Evolutionary conservation across 768 basidiomycete genomes (phyloP).

Genomic region (Crassisporium funariophilum): DNA sequence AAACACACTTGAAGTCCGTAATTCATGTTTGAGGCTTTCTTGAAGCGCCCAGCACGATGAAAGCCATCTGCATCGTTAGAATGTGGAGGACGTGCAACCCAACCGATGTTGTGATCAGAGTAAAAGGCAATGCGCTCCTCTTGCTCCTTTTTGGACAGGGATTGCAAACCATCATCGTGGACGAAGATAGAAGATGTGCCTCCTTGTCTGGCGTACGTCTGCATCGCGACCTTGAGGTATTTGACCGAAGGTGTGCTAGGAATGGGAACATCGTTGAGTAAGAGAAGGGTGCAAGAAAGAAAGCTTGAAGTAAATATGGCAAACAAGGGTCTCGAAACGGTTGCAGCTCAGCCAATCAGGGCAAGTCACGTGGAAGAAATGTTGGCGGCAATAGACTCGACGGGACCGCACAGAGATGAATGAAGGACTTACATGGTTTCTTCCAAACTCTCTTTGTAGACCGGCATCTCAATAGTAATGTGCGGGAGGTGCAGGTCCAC

Average conservation of each 20-base stretch:
- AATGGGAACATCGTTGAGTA: slow-evolving; percentile 6
- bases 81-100: slow-evolving; percentile 81
- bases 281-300: slow-evolving; percentile 13
- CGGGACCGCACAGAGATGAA: slow-evolving; percentile 2
- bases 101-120: slow-evolving; percentile 75
- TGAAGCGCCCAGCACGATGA: slow-evolving; percentile 85
- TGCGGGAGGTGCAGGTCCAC: slow-evolving; percentile 71
- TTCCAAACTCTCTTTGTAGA: slow-evolving; percentile 85
- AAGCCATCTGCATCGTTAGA: slow-evolving; percentile 62
- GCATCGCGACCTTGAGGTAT: slow-evolving; percentile 84
- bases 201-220: slow-evolving; percentile 90
- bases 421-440: slow-evolving; percentile 69
- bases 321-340: slow-evolving; percentile 3
- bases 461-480: slow-evolving; percentile 81
- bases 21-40: slow-evolving; percentile 92
- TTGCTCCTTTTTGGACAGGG: slow-evolving; percentile 61
- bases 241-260: slow-evolving; percentile 71
- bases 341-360: too few relatives aligned
- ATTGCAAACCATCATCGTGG: slow-evolving; percentile 83
- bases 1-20: slow-evolving; percentile 54
- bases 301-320: neutral
- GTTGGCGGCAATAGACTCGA: too few relatives aligned
- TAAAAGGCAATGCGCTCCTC: slow-evolving; percentile 74
- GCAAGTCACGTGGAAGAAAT: too few relatives aligned
- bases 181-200: slow-evolving; percentile 79